Base-by-base conservation (phyloP, 306 rosid genomes). In the Cucurbita ficifolia region DNA sequence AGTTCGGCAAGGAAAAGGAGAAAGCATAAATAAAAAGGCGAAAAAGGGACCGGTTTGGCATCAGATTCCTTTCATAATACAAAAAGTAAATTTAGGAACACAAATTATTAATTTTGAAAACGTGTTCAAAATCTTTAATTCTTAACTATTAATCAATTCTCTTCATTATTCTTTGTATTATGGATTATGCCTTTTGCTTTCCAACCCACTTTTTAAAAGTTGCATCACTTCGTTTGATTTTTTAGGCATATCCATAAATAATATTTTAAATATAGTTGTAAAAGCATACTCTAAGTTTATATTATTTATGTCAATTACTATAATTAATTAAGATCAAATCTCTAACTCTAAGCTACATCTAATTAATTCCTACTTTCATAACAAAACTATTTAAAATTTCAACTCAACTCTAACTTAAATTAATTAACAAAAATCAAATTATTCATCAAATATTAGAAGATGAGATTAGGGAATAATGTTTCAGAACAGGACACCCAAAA, bases 61-160 rank as follows among this genome's bases (percentile, higher is more conserved):
- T 40, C 52, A 65, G 72, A 67, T 67, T 67, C 72, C 13, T 67
- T 67, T 45, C 72, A 67, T 45, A 45, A 61, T 16, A 39, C 50
- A n/a, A 42, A 40, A 18, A 2, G 5, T 29, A 59, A 59, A 12
- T 13, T 29, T 24, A 24, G 2, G 3, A 29, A 29, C 12, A 38
- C 24, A 4, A 13, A 5, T 10, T 1, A 5, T 9, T 42, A 42
- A 19, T 18, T 18, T 67, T 67, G 1, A 45, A 43, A 67, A 42
- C 18, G 38, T 65, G 72, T 61, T 61, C 0, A 61, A 61, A 61
- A 36, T 61, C 6, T 16, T 36, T 61, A 14, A 29, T 2, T 29
- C 33, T 29, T 29, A 29, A 29, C 33, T 59, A 55, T 13, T 59
- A 29, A 6, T 58, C 0, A 22, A 7, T 11, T 56, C 22, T 55